phyloP scores from a whole-genome alignment of 768 basidiomycete genomes.

The Sarcodon sp. region DNA sequence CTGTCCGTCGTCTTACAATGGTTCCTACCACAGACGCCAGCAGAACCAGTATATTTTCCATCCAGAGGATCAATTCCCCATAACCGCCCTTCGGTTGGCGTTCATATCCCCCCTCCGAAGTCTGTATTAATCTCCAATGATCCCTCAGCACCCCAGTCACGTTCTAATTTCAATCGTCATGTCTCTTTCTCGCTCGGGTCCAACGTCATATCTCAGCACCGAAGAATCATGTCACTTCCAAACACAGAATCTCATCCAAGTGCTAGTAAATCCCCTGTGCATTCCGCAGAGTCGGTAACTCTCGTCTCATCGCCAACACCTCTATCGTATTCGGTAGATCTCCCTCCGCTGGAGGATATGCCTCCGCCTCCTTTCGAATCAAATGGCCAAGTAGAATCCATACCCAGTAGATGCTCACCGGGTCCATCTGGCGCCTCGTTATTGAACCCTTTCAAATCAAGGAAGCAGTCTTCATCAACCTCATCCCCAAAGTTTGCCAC shows the following conservation, averaged over 20 bases:
- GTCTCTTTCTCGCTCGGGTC: neutral
- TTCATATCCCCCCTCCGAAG: neutral
- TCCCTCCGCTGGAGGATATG: neutral
- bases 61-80: neutral
- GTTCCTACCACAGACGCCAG: neutral
- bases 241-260: too few relatives aligned
- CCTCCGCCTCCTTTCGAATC: neutral
- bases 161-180: neutral
- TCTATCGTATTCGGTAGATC: neutral
- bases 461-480: neutral
- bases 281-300: neutral
- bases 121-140: neutral
- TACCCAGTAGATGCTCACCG: neutral
- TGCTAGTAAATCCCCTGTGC: neutral
- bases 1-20: neutral
- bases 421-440: too few relatives aligned
- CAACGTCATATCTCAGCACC: neutral
- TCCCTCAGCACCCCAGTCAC: neutral
- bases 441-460: neutral
- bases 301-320: neutral
- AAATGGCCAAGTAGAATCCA: neutral
- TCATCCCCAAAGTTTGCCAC: neutral
- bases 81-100: neutral
- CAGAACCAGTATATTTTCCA: neutral
- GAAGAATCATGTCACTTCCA: neutral